Evolutionary conservation across 2,329 filamentous ascomycete species (phyloP).

Genomic region (Aspergillus pseudoviridinutans): DNA sequence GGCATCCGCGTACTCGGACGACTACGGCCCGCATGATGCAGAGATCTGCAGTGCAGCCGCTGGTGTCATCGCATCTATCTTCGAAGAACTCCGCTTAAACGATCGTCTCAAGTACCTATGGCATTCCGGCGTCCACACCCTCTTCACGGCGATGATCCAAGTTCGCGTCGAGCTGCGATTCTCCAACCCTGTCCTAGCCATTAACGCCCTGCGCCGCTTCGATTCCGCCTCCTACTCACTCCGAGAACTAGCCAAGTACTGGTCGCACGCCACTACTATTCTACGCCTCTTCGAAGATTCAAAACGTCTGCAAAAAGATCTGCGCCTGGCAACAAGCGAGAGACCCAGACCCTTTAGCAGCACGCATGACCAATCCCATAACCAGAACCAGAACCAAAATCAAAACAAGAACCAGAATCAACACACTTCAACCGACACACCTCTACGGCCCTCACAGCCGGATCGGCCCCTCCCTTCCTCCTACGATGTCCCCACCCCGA

Average conservation of each 20-base stretch:
- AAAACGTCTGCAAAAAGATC: constrained; percentile 39
- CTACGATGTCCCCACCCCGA: constrained; percentile 29
- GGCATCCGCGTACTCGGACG: constrained; percentile 41
- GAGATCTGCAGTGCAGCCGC: constrained; percentile 45
- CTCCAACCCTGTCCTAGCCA: constrained; percentile 43
- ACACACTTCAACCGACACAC: constrained; percentile 10
- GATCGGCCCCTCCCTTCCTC: constrained; percentile 16
- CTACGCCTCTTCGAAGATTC: constrained; percentile 43
- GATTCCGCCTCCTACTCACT: constrained; percentile 41
- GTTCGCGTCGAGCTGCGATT: constrained; percentile 45
- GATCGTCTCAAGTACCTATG: constrained; percentile 42
- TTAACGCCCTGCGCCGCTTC: constrained; percentile 43
- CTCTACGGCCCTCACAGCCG: constrained; percentile 17
- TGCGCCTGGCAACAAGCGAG: constrained; percentile 35
- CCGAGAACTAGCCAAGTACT: constrained; percentile 40
- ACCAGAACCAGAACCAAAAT: background rate
- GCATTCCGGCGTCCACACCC: constrained; percentile 42
- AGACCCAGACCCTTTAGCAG: constrained; percentile 26
- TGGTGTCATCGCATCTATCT: constrained; percentile 43
- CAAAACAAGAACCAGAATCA: background rate
- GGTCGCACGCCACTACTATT: constrained; percentile 42
- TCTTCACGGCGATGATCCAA: constrained; percentile 47
- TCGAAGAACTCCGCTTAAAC: constrained; percentile 41
- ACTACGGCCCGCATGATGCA: constrained; percentile 44
- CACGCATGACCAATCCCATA: constrained; percentile 6